Evolutionary conservation across 352 stramenopile genomes (phyloP).

Genomic region (Globisporangium middletonii): DNA sequence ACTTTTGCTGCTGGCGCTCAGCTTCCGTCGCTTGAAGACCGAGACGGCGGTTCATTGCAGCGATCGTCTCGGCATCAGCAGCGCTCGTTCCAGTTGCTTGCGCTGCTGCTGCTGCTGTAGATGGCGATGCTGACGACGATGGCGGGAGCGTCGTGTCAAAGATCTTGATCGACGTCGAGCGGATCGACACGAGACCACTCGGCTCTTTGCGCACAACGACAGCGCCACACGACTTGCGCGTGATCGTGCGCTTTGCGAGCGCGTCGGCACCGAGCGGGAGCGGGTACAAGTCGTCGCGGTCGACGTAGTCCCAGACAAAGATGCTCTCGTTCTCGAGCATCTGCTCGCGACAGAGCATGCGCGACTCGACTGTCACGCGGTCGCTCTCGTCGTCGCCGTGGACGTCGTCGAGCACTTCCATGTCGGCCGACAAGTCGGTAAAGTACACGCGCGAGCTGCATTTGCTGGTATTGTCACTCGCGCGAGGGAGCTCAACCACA

Average conservation of each 20-base stretch:
- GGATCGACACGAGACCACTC: conserved; percentile 43
- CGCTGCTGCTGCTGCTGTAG: not conserved
- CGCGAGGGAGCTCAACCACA: conserved; percentile 14
- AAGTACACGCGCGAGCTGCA: conserved; percentile 40
- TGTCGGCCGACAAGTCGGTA: conserved; percentile 34
- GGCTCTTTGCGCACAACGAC: conserved; percentile 38
- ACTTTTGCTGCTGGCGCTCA: conserved; percentile 42
- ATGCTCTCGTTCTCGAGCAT: conserved; percentile 22
- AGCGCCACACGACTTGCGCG: conserved; percentile 42
- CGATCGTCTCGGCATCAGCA: conserved; percentile 26
- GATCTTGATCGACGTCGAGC: conserved; percentile 52
- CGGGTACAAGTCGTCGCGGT: conserved; percentile 52
- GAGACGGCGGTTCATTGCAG: conserved; percentile 33
- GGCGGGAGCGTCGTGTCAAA: conserved; percentile 29
- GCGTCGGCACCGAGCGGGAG: conserved; percentile 11
- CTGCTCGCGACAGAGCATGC: conserved; percentile 45
- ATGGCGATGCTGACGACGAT: conserved; percentile 2
- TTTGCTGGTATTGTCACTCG: not conserved
- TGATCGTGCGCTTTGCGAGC: conserved; percentile 21
- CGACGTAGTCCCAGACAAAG: conserved; percentile 64
- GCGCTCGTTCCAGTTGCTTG: not conserved
- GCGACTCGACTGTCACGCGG: conserved; percentile 46
- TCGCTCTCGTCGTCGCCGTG: conserved; percentile 10
- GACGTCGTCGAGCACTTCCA: conserved; percentile 28
- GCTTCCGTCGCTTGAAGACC: conserved; percentile 46